phyloP scores from a whole-genome alignment of 2,329 filamentous ascomycete genomes.

The Ascochyta koolunga region DNA sequence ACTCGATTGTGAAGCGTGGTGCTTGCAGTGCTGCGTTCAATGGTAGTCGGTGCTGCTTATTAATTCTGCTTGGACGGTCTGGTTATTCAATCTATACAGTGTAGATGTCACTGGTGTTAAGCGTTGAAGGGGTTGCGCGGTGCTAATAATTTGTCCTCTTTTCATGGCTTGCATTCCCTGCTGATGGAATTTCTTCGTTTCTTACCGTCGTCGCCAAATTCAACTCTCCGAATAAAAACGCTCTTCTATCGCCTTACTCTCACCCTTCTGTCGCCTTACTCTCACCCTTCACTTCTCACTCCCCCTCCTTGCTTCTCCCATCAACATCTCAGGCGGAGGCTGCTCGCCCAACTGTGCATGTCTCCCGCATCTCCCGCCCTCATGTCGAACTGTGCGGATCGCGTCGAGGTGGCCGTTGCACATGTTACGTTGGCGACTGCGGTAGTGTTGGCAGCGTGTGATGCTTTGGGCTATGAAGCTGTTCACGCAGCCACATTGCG shows the following conservation, averaged over 20 bases:
- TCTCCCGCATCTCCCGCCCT: slow-evolving; percentile 3
- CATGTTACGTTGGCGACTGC: neutral
- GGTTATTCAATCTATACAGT: neutral
- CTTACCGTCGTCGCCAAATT: too few species aligned
- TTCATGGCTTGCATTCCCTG: too few species aligned
- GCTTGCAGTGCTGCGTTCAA: neutral
- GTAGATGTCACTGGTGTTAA: too few species aligned
- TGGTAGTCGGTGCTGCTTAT: neutral
- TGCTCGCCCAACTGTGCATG: slow-evolving; percentile 3
- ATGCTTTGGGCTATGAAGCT: slow-evolving; percentile 4
- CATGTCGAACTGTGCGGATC: neutral
- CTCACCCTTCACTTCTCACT: neutral
- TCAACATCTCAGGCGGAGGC: neutral
- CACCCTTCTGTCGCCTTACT: neutral
- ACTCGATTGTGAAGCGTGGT: neutral
- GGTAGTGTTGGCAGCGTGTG: slow-evolving; percentile 3
- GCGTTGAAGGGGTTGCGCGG: too few species aligned
- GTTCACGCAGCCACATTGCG: slow-evolving; percentile 7
- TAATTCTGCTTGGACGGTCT: too few species aligned
- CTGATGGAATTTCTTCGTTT: too few species aligned
- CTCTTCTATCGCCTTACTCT: too few species aligned
- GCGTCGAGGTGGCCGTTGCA: slow-evolving; percentile 5
- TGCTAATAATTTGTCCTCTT: too few species aligned
- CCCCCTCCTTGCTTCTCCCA: neutral
- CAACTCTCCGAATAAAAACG: too few species aligned